These are phyloP conservation scores for Arxiozyma bovina DNA, from an alignment of 1,139 yeast genomes.

Conservation along the genomic window DNA sequence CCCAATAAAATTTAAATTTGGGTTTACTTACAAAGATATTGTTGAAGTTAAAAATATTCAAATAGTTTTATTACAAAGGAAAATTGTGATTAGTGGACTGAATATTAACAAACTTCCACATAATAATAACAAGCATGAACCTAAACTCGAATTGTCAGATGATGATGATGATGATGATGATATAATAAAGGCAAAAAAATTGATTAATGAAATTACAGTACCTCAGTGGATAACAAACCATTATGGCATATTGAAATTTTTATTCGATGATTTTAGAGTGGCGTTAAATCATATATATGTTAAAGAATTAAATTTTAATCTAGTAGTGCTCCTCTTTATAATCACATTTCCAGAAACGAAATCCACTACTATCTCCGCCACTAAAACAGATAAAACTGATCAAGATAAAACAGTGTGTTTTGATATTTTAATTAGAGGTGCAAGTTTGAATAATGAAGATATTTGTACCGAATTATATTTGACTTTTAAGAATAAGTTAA, in stretches of 20 bases:
- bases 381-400: background rate
- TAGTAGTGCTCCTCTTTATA: slow-evolving; percentile 4
- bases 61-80: slow-evolving; percentile 13
- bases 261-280: slow-evolving; percentile 8
- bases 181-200: background rate
- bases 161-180: background rate
- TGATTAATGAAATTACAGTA: background rate
- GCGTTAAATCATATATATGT: slow-evolving; percentile 5
- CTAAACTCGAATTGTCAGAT: background rate
- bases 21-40: slow-evolving; percentile 10
- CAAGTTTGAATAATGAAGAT: slow-evolving; percentile 9
- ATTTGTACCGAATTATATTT: slow-evolving; percentile 14
- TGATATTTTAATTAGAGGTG: slow-evolving; percentile 6
- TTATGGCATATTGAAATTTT: slow-evolving; percentile 1
- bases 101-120: slow-evolving; percentile 1
- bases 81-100: slow-evolving; percentile 13
- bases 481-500: slow-evolving; percentile 3
- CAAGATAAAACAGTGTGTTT: background rate
- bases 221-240: slow-evolving; percentile 6
- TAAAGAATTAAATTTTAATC: slow-evolving; percentile 1
- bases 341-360: slow-evolving; percentile 1
- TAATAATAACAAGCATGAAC: background rate
- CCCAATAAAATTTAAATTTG: slow-evolving; percentile 16
- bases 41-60: slow-evolving; percentile 16
- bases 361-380: background rate